Evolutionary conservation across 768 basidiomycete genomes (phyloP).

Genomic region (Crassisporium funariophilum): DNA sequence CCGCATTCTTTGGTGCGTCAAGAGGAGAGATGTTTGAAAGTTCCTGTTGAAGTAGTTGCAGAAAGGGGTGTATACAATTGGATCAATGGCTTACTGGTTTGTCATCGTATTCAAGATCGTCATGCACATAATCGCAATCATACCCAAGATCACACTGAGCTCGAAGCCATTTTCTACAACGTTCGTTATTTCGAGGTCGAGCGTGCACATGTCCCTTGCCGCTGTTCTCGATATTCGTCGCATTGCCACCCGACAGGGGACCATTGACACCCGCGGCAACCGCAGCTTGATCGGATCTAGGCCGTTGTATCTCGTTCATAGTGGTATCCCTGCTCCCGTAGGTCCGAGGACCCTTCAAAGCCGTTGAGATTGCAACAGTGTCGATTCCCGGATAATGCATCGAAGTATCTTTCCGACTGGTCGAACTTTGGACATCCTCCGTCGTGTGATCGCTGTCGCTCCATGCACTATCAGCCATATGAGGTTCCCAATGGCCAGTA

Average conservation of each 20-base stretch:
- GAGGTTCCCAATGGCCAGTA: slow-evolving; percentile 2
- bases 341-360: too few species aligned
- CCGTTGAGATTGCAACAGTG: too few species aligned
- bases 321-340: too few species aligned
- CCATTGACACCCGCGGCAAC: neutral
- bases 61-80: neutral
- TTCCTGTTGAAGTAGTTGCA: neutral
- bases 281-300: too few species aligned
- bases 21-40: too few species aligned
- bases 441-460: slow-evolving; percentile 3
- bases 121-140: slow-evolving; percentile 31
- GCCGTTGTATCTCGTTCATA: too few species aligned
- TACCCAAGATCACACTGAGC: slow-evolving; percentile 28
- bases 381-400: too few species aligned
- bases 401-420: too few species aligned
- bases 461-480: slow-evolving; percentile 8
- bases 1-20: too few species aligned
- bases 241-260: too few species aligned
- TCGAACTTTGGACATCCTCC: neutral
- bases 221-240: too few species aligned
- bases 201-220: neutral
- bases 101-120: slow-evolving; percentile 33
- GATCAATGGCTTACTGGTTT: slow-evolving; percentile 22
- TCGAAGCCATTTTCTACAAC: slow-evolving; percentile 30
- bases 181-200: slow-evolving; percentile 17